phyloP scores from a whole-genome alignment of 805 yeast species.

The Nakazawaea populi region DNA sequence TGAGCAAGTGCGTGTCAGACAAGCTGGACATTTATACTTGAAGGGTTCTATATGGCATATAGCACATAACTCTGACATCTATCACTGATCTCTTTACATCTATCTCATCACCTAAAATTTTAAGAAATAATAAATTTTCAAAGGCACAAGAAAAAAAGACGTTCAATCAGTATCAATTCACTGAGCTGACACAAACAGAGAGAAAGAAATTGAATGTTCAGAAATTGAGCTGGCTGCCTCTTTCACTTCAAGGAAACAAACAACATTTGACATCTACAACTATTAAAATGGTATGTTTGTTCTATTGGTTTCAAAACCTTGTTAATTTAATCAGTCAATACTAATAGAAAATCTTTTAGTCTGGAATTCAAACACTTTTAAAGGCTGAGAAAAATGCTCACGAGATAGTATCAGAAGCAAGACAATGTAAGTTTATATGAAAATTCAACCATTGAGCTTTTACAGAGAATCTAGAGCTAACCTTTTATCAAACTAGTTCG shows the following conservation, averaged over 20 bases:
- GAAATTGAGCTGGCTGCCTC: neutral
- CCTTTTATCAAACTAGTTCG: constrained; percentile 42
- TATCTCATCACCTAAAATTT: neutral
- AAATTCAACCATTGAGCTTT: no score
- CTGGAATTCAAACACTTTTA: constrained; percentile 66
- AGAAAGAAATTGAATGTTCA: neutral
- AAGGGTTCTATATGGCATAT: constrained; percentile 36
- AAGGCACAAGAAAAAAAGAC: neutral
- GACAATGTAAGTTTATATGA: constrained; percentile 53
- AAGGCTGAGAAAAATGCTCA: constrained; percentile 96
- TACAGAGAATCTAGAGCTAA: no score
- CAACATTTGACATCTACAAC: neutral
- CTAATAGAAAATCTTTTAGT: constrained; percentile 13
- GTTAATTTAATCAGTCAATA: no score
- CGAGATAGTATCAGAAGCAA: constrained; percentile 86
- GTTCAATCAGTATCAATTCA: neutral
- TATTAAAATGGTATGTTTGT: neutral
- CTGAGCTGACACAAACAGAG: neutral
- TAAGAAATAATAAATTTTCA: neutral
- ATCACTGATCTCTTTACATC: neutral
- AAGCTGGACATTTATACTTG: constrained; percentile 81
- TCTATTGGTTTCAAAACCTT: no score
- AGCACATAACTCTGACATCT: constrained; percentile 27
- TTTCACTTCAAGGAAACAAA: no score
- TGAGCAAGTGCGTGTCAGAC: constrained; percentile 62